Evolutionary conservation across 2,329 filamentous ascomycete genomes (phyloP).

Genomic region (Ascochyta pisi): DNA sequence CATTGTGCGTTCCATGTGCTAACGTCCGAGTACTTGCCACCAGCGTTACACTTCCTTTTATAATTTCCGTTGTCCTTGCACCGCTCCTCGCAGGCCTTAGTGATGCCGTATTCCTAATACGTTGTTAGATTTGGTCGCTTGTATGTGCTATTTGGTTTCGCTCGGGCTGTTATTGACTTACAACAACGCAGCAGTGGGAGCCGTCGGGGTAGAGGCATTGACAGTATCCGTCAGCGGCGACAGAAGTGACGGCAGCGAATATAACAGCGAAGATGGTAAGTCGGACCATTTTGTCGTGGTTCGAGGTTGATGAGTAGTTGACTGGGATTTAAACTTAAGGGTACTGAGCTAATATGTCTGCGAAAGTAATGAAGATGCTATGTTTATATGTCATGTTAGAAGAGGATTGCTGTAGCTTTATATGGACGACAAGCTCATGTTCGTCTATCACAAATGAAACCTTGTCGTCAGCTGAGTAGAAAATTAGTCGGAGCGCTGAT

Average conservation of each 20-base stretch:
- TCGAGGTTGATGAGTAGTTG: constrained; percentile 5
- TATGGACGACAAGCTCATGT: constrained; percentile 5
- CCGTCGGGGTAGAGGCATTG: constrained; percentile 9
- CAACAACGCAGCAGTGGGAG: constrained; percentile 12
- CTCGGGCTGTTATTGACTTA: constrained; percentile 9
- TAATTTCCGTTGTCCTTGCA: constrained; percentile 12
- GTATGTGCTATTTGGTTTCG: constrained; percentile 1
- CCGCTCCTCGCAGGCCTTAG: constrained; percentile 5
- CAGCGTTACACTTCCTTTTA: constrained; percentile 8
- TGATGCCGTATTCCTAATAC: constrained; percentile 7
- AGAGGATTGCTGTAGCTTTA: constrained; percentile 4
- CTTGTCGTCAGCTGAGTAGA: constrained; percentile 7
- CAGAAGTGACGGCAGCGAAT: constrained; percentile 12
- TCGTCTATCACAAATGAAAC: constrained; percentile 4
- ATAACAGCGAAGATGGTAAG: constrained; percentile 10
- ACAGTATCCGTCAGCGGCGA: constrained; percentile 11
- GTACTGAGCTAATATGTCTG: constrained; percentile 4
- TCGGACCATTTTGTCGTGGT: constrained; percentile 8
- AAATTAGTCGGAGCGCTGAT: not conserved
- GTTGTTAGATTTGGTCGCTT: constrained; percentile 6
- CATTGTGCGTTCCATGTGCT: constrained; percentile 8
- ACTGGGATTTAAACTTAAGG: not conserved
- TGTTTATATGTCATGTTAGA: constrained; percentile 1
- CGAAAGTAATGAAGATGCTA: constrained; percentile 3
- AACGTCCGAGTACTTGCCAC: constrained; percentile 11